These are phyloP conservation scores for Theobroma grandiflorum DNA, from an alignment of 441 rosid species.

Conservation along the genomic window DNA sequence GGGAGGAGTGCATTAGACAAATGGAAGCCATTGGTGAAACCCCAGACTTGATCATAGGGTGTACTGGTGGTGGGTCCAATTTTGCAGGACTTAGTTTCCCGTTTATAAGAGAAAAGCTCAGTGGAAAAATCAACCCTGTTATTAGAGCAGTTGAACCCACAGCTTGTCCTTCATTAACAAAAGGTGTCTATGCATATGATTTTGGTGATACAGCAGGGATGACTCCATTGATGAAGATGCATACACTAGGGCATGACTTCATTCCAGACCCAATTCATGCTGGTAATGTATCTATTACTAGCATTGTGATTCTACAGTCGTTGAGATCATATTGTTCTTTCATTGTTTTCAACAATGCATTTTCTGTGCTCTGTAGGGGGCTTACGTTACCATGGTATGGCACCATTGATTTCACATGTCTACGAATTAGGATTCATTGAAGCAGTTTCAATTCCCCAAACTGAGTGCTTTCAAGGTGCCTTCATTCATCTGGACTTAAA, in stretches of 20 bases:
- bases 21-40: constrained; percentile 87
- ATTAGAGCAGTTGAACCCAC: constrained; percentile 89
- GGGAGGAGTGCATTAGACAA: constrained; percentile 87
- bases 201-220: constrained; percentile 87
- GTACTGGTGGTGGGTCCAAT: constrained; percentile 96
- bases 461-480: constrained; percentile 81
- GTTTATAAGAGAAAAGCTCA: constrained; percentile 89
- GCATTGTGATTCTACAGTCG: not conserved
- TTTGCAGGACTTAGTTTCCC: constrained; percentile 94
- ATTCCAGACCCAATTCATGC: constrained; percentile 97
- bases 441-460: constrained; percentile 87
- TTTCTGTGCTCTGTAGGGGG: constrained; percentile 60
- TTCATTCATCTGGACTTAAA: constrained; percentile 2
- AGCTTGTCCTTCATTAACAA: constrained; percentile 90
- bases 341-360: constrained; percentile 16
- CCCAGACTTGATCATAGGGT: constrained; percentile 90
- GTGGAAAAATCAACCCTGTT: constrained; percentile 80
- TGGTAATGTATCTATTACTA: constrained; percentile 47
- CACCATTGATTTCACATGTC: constrained; percentile 86
- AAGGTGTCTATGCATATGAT: constrained; percentile 88
- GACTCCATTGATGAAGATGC: constrained; percentile 99
- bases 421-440: constrained; percentile 85
- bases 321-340: not conserved
- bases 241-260: constrained; percentile 95
- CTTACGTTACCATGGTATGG: constrained; percentile 95